phyloP scores from a whole-genome alignment of 805 yeast species.

The Nakazawaea siamensis region DNA sequence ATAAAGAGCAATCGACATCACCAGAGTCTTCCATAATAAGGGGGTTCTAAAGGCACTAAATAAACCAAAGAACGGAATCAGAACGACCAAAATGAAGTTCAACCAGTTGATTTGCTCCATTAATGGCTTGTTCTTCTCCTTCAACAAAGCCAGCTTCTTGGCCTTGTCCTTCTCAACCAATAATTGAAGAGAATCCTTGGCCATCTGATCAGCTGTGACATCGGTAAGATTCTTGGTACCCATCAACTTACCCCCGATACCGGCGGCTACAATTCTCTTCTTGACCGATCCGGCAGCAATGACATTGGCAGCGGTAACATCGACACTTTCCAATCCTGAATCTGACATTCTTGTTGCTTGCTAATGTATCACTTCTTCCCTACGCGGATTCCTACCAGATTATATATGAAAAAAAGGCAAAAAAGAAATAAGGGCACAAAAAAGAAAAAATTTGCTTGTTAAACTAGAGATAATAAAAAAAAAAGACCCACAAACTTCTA shows the following conservation, averaged over 20 bases:
- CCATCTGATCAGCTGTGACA: slow-evolving; percentile 57
- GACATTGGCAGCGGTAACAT: slow-evolving; percentile 64
- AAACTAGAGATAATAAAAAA: no score
- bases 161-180: slow-evolving; percentile 36
- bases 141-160: slow-evolving; percentile 10
- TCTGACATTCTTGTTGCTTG: no score
- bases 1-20: slow-evolving; percentile 44
- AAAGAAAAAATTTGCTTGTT: no score
- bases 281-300: slow-evolving; percentile 79
- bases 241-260: slow-evolving; percentile 69
- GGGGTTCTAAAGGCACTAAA: slow-evolving; percentile 35
- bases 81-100: slow-evolving; percentile 55
- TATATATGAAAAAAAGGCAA: no score
- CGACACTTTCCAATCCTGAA: slow-evolving; percentile 31
- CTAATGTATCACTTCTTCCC: no score
- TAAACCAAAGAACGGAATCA: slow-evolving; percentile 51
- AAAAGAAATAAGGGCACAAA: no score
- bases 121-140: slow-evolving; percentile 44
- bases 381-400: no score
- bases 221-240: slow-evolving; percentile 69
- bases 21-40: slow-evolving; percentile 37
- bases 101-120: slow-evolving; percentile 77
- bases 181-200: slow-evolving; percentile 41
- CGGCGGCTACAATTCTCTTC: slow-evolving; percentile 72
- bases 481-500: no score